Evolutionary conservation across 306 rosid species (phyloP).

Genomic region (Cucurbita moschata): DNA sequence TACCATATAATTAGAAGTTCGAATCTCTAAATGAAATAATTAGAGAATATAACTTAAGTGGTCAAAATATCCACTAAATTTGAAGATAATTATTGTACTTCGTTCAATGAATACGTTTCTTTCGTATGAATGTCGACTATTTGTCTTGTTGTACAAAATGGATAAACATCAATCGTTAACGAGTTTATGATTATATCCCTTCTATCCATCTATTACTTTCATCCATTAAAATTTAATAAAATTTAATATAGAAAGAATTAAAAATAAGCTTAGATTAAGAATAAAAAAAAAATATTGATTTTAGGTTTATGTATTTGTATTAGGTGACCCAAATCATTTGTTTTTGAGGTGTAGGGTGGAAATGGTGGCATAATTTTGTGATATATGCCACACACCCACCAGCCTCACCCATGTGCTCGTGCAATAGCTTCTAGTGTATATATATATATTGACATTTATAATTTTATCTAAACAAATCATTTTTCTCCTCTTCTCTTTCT

Average conservation of each 20-base stretch:
- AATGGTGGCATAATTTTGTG: not conserved
- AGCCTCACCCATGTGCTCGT: slow-evolving; percentile 1
- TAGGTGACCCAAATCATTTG: slow-evolving; percentile 3
- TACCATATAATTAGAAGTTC: no score
- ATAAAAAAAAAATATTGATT: not conserved
- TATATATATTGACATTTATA: not conserved
- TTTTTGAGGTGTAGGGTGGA: not conserved
- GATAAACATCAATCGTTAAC: not conserved
- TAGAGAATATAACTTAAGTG: not conserved
- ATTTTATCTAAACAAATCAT: not conserved
- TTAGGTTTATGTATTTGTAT: not conserved
- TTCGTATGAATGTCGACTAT: not conserved
- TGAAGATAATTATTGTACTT: not conserved
- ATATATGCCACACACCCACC: not conserved
- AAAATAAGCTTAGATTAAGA: not conserved
- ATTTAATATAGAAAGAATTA: not conserved
- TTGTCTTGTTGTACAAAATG: not conserved
- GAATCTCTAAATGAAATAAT: no score
- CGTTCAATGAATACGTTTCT: not conserved
- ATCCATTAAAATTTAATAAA: not conserved
- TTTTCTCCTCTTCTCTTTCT: not conserved
- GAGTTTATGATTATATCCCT: not conserved
- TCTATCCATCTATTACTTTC: not conserved
- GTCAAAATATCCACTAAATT: not conserved
- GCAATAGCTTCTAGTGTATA: not conserved